These are phyloP conservation scores for Gossypium trilobum DNA, from an alignment of 441 rosid species.

Conservation along the genomic window DNA sequence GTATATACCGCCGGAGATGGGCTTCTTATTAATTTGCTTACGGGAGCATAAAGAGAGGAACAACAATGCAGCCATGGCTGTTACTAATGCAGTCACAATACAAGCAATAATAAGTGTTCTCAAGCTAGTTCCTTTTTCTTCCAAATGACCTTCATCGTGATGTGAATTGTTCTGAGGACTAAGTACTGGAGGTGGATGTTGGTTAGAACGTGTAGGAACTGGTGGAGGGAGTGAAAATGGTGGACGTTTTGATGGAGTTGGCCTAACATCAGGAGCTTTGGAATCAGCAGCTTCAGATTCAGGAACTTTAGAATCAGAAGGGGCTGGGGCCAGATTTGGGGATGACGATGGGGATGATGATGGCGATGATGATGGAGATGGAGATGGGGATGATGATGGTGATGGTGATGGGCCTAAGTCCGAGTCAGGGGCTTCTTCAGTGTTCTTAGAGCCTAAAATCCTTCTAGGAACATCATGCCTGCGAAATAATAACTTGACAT, in stretches of 20 bases:
- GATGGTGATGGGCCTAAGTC: not conserved
- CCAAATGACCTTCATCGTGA: constrained; percentile 10
- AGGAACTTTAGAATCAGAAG: constrained; percentile 19
- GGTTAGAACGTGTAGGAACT: not conserved
- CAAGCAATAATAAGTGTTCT: constrained; percentile 54
- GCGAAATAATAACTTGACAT: constrained; percentile 24
- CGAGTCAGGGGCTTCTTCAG: constrained; percentile 12
- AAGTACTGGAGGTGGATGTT: constrained; percentile 22
- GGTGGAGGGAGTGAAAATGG: constrained; percentile 8
- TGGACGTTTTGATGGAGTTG: constrained; percentile 11
- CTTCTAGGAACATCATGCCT: constrained; percentile 31
- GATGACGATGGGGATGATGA: constrained; percentile 4
- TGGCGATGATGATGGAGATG: not conserved
- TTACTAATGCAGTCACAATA: constrained; percentile 56
- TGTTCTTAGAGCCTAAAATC: constrained; percentile 35
- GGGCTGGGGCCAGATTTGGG: constrained; percentile 14
- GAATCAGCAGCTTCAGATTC: constrained; percentile 5
- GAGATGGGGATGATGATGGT: not conserved
- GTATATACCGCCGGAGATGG: constrained; percentile 57
- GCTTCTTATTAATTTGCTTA: constrained; percentile 59
- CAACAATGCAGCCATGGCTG: constrained; percentile 52
- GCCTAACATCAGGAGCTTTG: constrained; percentile 17
- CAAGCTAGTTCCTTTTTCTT: constrained; percentile 21
- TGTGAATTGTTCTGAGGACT: constrained; percentile 14
- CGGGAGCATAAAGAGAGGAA: constrained; percentile 58